Evolutionary conservation across 2,329 filamentous ascomycete species (phyloP), one percentile per base, ranked within the genome.

Genomic region (Metarhizium album): DNA sequence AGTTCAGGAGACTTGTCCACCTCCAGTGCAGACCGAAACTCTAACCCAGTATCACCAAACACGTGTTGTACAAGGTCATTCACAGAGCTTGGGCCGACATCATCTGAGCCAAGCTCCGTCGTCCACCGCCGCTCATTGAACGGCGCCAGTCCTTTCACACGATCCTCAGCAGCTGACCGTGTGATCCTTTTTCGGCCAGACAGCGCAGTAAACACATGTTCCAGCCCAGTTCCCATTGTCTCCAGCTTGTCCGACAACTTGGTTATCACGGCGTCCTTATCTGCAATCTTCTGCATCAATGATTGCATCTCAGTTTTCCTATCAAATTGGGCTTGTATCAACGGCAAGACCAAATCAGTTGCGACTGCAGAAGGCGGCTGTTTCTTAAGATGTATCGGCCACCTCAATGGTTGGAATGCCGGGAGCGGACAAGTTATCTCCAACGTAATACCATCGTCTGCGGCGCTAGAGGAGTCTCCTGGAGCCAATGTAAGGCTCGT

Each of bases 371-470:
- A 67, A 8, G 70, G 58, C 1, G 71, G 64, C 20, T 65, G 66
- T 54, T 72, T 77, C 27, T 61, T 63, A 18, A 91, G 67, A 46
- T 74, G 66, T 51, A 90, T 72, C 0, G 74, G 75, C 87, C 87
- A 91, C 53, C 70, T 69, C 35, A 91, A 69, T 4, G 79, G 74
- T 46, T 74, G 70, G 29, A 90, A 70, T 1, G 80, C 80, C n/a
- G 84, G 82, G 13, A 91, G 71, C 8, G 74, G 67, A 51, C 80
- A 80, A 3, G 72, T 80, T 27, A 85, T 69, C 40, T 74, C 71
- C 37, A 89, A 63, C 8, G 62, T 67, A 20, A 81, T 62, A 20
- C 75, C 68, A 9, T 68, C 68, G 2, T 68, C 66, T 24, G 65
- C 67, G 16, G 63, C 58, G 42, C 67, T 68, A 11, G 68, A 49